These are phyloP conservation scores for Oryza punctata DNA, from an alignment of 176 grass and related monocot genomes.

Conservation along the genomic window DNA sequence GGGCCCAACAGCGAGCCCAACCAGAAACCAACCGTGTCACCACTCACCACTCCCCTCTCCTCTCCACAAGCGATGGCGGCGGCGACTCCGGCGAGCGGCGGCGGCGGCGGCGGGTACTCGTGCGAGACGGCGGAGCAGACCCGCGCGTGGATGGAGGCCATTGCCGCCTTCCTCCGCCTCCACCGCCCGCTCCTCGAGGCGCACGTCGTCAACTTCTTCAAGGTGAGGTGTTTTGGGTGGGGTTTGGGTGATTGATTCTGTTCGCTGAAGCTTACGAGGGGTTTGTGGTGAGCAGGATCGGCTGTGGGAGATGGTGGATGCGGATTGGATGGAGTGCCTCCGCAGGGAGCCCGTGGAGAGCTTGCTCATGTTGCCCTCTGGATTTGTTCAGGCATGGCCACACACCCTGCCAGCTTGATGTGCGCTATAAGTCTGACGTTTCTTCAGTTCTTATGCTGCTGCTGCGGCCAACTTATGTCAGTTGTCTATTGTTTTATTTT, in stretches of 20 bases:
- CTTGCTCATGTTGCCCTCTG: conserved; percentile 70
- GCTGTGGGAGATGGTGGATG: conserved; percentile 79
- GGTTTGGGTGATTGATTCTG: neutral
- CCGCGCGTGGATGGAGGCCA: conserved; percentile 77
- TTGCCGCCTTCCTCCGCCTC: conserved; percentile 56
- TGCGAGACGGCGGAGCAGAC: conserved; percentile 64
- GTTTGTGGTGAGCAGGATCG: conserved; percentile 46
- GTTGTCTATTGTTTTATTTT: conserved; percentile 8
- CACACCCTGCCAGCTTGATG: neutral
- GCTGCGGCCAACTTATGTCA: neutral
- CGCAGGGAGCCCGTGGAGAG: conserved; percentile 57
- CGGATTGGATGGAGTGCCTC: conserved; percentile 90
- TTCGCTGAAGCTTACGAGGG: neutral
- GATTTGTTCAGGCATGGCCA: conserved; percentile 55
- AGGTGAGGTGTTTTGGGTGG: conserved; percentile 37
- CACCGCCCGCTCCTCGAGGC: conserved; percentile 69
- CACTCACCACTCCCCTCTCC: neutral
- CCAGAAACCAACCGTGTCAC: neutral
- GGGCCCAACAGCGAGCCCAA: neutral
- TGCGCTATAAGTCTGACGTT: neutral
- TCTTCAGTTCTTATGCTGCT: neutral
- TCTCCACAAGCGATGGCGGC: neutral
- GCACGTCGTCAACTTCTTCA: conserved; percentile 98
- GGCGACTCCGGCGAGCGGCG: conserved; percentile 34
- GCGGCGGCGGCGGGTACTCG: conserved; percentile 32